Evolutionary conservation across 2,329 filamentous ascomycete genomes (phyloP).

Genomic region (Dendrostoma leiphaemia): DNA sequence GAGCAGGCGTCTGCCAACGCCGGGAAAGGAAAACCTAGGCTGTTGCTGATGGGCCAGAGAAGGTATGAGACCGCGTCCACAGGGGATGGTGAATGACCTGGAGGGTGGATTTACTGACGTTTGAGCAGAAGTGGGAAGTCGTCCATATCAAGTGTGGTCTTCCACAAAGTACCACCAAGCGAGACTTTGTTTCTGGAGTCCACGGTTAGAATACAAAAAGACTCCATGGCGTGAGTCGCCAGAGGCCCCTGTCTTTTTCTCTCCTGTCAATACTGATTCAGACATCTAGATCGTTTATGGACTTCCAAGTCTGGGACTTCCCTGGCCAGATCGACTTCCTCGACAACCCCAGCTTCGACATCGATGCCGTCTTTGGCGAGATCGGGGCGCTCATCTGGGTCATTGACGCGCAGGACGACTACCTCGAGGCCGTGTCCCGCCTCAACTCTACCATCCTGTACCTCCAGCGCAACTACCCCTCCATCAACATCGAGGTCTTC

Average conservation of each 20-base stretch:
- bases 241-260: neutral
- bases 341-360: conserved; percentile 83
- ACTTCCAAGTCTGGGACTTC: conserved; percentile 98
- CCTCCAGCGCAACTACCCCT: conserved; percentile 82
- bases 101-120: conserved; percentile 15
- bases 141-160: conserved; percentile 98
- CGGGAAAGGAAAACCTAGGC: conserved; percentile 71
- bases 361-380: conserved; percentile 90
- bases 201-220: conserved; percentile 90
- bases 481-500: conserved; percentile 97
- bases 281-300: conserved; percentile 83
- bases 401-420: conserved; percentile 97
- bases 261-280: conserved; percentile 15
- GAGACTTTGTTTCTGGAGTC: conserved; percentile 96
- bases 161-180: conserved; percentile 93
- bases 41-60: conserved; percentile 93
- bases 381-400: conserved; percentile 94
- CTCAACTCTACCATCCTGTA: conserved; percentile 88
- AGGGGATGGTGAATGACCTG: neutral
- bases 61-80: conserved; percentile 56
- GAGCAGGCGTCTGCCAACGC: conserved; percentile 45
- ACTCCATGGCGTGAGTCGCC: conserved; percentile 80
- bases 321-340: conserved; percentile 90
- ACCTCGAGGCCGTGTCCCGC: conserved; percentile 83
- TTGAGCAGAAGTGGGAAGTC: conserved; percentile 85